These are phyloP conservation scores for Domatiomyces globalis DNA, from an alignment of 2,329 filamentous ascomycete species.

Conservation along the genomic window DNA sequence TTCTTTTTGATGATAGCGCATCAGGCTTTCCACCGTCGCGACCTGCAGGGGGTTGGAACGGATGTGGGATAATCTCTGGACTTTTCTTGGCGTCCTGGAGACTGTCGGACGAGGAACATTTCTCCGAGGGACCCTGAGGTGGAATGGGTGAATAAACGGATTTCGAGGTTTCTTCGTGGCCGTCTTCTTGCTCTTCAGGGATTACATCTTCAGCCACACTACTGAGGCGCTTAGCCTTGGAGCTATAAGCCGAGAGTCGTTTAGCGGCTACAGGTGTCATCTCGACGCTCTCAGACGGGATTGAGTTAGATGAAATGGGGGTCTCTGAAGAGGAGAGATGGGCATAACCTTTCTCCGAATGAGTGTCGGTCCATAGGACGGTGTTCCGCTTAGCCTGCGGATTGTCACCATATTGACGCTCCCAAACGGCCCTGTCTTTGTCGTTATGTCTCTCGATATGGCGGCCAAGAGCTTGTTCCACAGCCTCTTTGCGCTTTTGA, in stretches of 20 bases:
- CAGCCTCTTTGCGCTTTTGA: slow-evolving; percentile 42
- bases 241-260: slow-evolving; percentile 1
- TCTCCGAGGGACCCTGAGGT: background rate
- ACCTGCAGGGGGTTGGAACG: background rate
- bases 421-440: slow-evolving; percentile 48
- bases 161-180: slow-evolving; percentile 31
- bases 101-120: background rate
- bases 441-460: slow-evolving; percentile 36
- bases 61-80: background rate
- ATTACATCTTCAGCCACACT: slow-evolving; percentile 15
- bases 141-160: slow-evolving; percentile 20
- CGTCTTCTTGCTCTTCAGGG: slow-evolving; percentile 14
- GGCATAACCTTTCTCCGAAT: slow-evolving; percentile 22
- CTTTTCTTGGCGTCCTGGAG: background rate
- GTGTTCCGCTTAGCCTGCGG: slow-evolving; percentile 26
- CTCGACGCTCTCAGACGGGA: slow-evolving; percentile 10
- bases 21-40: background rate
- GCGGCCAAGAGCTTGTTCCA: slow-evolving; percentile 58
- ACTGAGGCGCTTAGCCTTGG: slow-evolving; percentile 12
- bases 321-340: slow-evolving; percentile 9
- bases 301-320: background rate
- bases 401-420: slow-evolving; percentile 57
- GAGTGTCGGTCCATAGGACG: slow-evolving; percentile 39
- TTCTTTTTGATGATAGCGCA: slow-evolving; percentile 1
- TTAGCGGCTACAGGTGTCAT: slow-evolving; percentile 8